Conservation (phyloP, 495 filamentous ascomycete species). For the Penicillium subrubescens region DNA sequence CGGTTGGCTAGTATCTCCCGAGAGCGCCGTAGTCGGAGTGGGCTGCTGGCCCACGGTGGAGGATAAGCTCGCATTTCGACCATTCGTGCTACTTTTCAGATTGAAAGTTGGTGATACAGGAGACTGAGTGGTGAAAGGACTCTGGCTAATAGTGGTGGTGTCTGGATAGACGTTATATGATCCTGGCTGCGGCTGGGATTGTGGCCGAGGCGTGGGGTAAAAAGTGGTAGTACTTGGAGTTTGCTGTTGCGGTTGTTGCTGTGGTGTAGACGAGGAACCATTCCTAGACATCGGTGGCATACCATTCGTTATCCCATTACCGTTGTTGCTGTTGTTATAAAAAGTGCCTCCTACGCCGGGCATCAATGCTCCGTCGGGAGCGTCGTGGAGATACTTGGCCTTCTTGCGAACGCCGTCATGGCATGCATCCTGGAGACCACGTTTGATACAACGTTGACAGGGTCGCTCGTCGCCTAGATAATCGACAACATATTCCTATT, state of each 20-base stretch:
- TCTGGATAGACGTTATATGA: conserved; percentile 48
- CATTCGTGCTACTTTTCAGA: conserved; percentile 40
- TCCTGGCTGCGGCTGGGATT: conserved; percentile 26
- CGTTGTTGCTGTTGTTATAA: conserved; percentile 7
- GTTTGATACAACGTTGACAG: conserved; percentile 91
- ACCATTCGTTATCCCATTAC: conserved; percentile 30
- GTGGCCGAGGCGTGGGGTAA: conserved; percentile 41
- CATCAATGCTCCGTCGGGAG: conserved; percentile 75
- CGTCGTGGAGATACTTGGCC: conserved; percentile 98
- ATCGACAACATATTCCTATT: conserved; percentile 13
- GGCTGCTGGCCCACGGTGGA: conserved; percentile 41
- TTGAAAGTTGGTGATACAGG: conserved; percentile 71
- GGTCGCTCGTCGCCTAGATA: conserved; percentile 78
- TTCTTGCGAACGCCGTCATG: conserved; percentile 98
- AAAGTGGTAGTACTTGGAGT: conserved; percentile 25
- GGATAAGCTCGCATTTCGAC: conserved; percentile 42
- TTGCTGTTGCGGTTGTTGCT: conserved; percentile 11
- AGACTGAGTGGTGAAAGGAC: conserved; percentile 64
- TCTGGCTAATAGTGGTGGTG: conserved; percentile 41
- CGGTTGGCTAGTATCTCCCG: conserved; percentile 32
- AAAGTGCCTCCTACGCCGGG: conserved; percentile 54
- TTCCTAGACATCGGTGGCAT: conserved; percentile 38
- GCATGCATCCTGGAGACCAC: conserved; percentile 84
- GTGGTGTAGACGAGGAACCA: conserved; percentile 25
- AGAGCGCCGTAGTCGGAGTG: conserved; percentile 35